Base-by-base conservation (phyloP, 2,329 filamentous ascomycete species). In the Aspergillus sp. region DNA sequence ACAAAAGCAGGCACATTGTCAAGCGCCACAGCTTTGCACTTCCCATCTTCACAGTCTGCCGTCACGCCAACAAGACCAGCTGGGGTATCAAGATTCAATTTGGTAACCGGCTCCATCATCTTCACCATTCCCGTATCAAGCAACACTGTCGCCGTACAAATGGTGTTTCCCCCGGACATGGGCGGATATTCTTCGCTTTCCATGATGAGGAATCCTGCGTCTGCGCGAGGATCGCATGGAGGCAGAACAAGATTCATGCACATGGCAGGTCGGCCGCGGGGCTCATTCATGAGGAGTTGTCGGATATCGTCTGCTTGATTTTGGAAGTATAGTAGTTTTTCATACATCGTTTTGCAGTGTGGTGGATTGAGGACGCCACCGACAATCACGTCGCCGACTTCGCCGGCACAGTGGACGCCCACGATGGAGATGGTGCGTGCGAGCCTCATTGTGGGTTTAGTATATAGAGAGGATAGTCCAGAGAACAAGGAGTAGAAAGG, bases 331-430 rank as follows among this genome's bases (percentile, higher is more conserved):
- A 63, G 51, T 23, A 77, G 55, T 52, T 77, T 77, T 4, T 76
- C 71, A 51, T 67, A 73, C 74, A 77, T 76, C 15, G 69, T 74
- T 19, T 66, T 66, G 15, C 45, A 43, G 25, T 12, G 45, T 1
- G 53, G 48, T 1, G 53, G 67, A 15, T 77, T 70, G 1, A 71
- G 61, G 3, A 77, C 70, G 12, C 74, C 75, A 15, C 73, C 71
- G 7, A 71, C 63, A 32, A 77, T 67, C 7, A 77, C 74, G 53
- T 78, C 74, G 48, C 74, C 69, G 0, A 75, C 69, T 56, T 72
- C 66, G 10, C 60, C 61, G 30, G 53, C 61, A 17, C 53, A 56
- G 41, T 60, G 55, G 47, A 46, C 49, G 42, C 51, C 55, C 3
- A 55, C 53, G 0, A 53, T 42, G 27, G 37, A 50, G 4, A 58